Base-by-base conservation (phyloP, 2,329 filamentous ascomycete genomes). In the Aureobasidium mangrovei region DNA sequence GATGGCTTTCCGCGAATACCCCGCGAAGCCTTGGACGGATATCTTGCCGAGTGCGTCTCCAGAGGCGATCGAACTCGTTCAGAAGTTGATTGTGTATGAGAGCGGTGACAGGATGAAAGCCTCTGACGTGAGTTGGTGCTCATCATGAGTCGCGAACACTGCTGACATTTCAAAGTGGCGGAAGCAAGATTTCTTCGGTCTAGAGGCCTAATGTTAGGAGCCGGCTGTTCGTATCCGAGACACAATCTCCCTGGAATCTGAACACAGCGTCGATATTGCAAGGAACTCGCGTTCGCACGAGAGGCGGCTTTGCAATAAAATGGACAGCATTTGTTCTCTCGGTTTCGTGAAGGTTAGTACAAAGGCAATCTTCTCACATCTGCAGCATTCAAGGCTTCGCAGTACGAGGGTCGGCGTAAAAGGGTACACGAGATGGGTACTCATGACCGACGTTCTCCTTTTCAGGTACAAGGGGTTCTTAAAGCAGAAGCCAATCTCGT, bases 1-100 rank as follows among this genome's bases (percentile, higher is more conserved):
- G 65, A 80, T 86, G 65, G 70, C 90, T 68, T 98, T 95, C 71
- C 79, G 83, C 39, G 74, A 82, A 10, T 96, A 95, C 65, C 78
- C 83, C 3, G 69, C 74, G 0, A 78, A 78, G 59, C 59, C 73
- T 0, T 96, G 91, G 90, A 74, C 81, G 1, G 77, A 80, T 1
- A 74, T 96, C 18, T 70, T 97, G 40, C 81, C 81, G 0, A 76
- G 74, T 4, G 77, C 82, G 0, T 77, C 81, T 2, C 68, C 74
- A 0, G 71, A 72, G 10, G 85, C 82, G 29, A 76, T 80, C 56
- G 79, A 86, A 58, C 70, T 96, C 33, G 81, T 94, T 7, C 75
- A 74, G 38, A 74, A 72, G 4, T 68, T 95, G 58, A 78, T 98
- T 9, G 75, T 76, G 43, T 98, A 86, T 70, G 83, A 95, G 66